Conservation (phyloP, 2,329 filamentous ascomycete species). For the Leptographium wingfieldii region DNA sequence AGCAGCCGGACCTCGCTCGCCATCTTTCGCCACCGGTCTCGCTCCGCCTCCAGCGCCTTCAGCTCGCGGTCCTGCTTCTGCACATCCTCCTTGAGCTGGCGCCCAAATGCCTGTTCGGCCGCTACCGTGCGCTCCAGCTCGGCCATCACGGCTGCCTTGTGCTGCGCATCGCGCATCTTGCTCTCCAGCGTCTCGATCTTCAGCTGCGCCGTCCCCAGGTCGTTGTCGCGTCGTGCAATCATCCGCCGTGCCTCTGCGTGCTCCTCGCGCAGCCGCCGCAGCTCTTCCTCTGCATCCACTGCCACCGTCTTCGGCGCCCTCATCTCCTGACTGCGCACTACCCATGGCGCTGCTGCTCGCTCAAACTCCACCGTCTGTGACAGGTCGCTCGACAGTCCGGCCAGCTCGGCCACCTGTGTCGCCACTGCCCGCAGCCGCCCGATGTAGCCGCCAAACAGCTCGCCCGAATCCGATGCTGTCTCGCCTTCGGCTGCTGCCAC, state of each 20-base stretch:
- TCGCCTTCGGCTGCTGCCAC: constrained; percentile 48
- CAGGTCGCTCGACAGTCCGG: constrained; percentile 55
- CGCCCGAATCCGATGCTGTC: constrained; percentile 32
- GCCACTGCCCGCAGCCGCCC: constrained; percentile 54
- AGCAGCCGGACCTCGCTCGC: constrained; percentile 48
- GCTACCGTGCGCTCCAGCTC: constrained; percentile 50
- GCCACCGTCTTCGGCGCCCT: constrained; percentile 70
- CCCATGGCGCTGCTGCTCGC: constrained; percentile 64
- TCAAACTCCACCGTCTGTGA: constrained; percentile 71
- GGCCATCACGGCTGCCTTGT: constrained; percentile 58
- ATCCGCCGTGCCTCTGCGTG: constrained; percentile 63
- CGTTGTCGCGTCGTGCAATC: constrained; percentile 63
- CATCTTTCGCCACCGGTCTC: constrained; percentile 59
- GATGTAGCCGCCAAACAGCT: constrained; percentile 57
- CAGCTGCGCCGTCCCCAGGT: constrained; percentile 74
- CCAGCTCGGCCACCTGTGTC: constrained; percentile 55
- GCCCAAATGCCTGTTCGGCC: constrained; percentile 35
- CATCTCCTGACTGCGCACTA: constrained; percentile 66
- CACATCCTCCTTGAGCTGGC: constrained; percentile 48
- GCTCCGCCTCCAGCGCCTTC: constrained; percentile 49
- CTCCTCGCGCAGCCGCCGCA: constrained; percentile 67
- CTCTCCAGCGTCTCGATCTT: constrained; percentile 89
- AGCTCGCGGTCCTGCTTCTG: constrained; percentile 56
- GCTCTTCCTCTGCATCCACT: constrained; percentile 73
- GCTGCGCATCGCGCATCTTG: constrained; percentile 69